Evolutionary conservation across 1,284 basidiomycete species (phyloP).

Genomic region (Cutaneotrichosporon sp.): DNA sequence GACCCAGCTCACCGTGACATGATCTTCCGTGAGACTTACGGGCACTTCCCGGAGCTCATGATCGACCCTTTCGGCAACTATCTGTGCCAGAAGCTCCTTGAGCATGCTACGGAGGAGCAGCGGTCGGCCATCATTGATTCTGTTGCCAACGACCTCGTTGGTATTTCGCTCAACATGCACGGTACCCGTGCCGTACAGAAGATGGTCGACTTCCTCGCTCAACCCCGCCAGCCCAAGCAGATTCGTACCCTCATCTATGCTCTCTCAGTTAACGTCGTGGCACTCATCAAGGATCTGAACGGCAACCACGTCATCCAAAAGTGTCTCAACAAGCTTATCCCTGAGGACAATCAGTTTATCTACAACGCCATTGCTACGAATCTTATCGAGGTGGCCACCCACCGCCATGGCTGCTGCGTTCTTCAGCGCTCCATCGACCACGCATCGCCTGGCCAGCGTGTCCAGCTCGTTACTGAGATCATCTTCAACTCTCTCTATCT

Average conservation of each 20-base stretch:
- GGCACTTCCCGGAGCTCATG: constrained; percentile 98
- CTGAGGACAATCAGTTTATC: constrained; percentile 99
- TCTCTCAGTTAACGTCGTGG: constrained; percentile 94
- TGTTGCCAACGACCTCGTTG: constrained; percentile 93
- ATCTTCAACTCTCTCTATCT: constrained; percentile 96
- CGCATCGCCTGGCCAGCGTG: constrained; percentile 76
- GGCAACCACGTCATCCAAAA: constrained; percentile 99
- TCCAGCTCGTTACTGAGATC: constrained; percentile 98
- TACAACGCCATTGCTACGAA: constrained; percentile 99
- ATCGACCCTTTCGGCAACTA: constrained; percentile 99
- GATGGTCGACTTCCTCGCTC: constrained; percentile 99
- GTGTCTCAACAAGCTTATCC: constrained; percentile 93
- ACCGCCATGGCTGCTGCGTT: constrained; percentile 98
- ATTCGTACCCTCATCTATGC: constrained; percentile 97
- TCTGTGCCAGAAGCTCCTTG: constrained; percentile 95
- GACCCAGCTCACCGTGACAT: constrained; percentile 92
- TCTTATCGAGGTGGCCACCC: constrained; percentile 98
- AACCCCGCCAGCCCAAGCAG: constrained; percentile 76
- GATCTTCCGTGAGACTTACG: constrained; percentile 98
- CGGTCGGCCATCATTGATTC: constrained; percentile 96
- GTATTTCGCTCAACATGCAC: constrained; percentile 99
- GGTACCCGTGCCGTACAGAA: constrained; percentile 99
- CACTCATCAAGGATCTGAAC: constrained; percentile 99
- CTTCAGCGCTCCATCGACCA: constrained; percentile 98
- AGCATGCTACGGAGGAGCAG: constrained; percentile 97